Conservation (phyloP, 2,329 filamentous ascomycete species). For the Onygenales sp. region DNA sequence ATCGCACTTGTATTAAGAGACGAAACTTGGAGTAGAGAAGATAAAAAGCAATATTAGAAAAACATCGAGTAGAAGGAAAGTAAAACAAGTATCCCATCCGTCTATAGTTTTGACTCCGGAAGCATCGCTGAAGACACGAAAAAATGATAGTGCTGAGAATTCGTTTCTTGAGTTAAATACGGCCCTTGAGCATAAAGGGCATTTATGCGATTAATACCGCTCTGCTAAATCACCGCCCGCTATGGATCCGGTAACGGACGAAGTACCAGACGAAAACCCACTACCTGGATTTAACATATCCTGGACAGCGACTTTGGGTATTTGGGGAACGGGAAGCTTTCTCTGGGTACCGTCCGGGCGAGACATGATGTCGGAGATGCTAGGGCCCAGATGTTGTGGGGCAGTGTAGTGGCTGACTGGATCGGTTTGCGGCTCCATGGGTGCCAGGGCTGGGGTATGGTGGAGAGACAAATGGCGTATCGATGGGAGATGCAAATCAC, state of each 20-base stretch:
- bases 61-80: not conserved
- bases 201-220: slow-evolving; percentile 6
- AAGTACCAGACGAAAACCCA: slow-evolving; percentile 39
- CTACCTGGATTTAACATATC: slow-evolving; percentile 64
- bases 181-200: not conserved
- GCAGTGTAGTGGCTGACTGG: slow-evolving; percentile 50
- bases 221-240: slow-evolving; percentile 10
- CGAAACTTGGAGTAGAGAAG: not conserved
- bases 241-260: slow-evolving; percentile 9
- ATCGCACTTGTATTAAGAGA: not conserved
- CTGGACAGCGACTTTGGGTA: slow-evolving; percentile 78
- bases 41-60: not conserved
- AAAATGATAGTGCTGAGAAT: not conserved
- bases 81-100: not conserved
- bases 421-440: slow-evolving; percentile 59
- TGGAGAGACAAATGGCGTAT: slow-evolving; percentile 64
- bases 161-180: not conserved
- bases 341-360: slow-evolving; percentile 77
- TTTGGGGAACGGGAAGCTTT: slow-evolving; percentile 82
- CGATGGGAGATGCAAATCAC: slow-evolving; percentile 73
- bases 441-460: slow-evolving; percentile 57
- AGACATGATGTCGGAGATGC: slow-evolving; percentile 87
- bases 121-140: not conserved
- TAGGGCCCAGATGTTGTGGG: slow-evolving; percentile 58
- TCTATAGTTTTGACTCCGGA: slow-evolving; percentile 2